These are phyloP conservation scores for Prunella vulgaris DNA, from an alignment of 257 asterid genomes.

Conservation along the genomic window DNA sequence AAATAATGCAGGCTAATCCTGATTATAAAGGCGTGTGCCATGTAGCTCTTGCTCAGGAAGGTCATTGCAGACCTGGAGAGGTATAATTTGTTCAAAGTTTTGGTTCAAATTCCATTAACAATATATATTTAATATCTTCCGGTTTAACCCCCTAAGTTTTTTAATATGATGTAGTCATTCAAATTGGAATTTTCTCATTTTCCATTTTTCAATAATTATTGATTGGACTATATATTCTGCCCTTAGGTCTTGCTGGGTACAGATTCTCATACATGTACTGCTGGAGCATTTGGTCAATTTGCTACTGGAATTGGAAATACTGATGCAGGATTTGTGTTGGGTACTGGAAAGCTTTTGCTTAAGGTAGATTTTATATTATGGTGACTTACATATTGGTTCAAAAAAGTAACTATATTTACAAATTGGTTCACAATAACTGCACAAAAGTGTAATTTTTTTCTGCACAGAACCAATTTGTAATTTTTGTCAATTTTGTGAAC, in stretches of 20 bases:
- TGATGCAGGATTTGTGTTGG: slow-evolving; percentile 94
- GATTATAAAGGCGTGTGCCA: slow-evolving; percentile 99
- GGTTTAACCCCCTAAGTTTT: neutral
- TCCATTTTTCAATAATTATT: neutral
- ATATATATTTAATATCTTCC: neutral
- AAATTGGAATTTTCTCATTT: neutral
- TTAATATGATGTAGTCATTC: neutral
- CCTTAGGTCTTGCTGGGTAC: slow-evolving; percentile 87
- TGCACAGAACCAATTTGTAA: too few relatives aligned
- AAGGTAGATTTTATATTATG: slow-evolving; percentile 48
- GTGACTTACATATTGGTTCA: too few relatives aligned
- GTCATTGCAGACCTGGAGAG: slow-evolving; percentile 99
- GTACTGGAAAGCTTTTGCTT: slow-evolving; percentile 94
- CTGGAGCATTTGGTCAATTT: slow-evolving; percentile 99
- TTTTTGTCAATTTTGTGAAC: too few relatives aligned
- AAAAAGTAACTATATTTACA: too few relatives aligned
- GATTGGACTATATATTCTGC: slow-evolving; percentile 6
- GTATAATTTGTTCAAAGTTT: slow-evolving; percentile 26
- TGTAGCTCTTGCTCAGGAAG: slow-evolving; percentile 98
- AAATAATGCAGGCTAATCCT: slow-evolving; percentile 70
- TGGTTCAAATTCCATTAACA: neutral
- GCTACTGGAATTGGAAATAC: slow-evolving; percentile 97
- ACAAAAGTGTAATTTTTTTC: too few relatives aligned
- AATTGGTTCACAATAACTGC: too few relatives aligned
- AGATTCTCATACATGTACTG: slow-evolving; percentile 95